Conservation (phyloP, 345 rosid genomes). For the Alliaria petiolata region DNA sequence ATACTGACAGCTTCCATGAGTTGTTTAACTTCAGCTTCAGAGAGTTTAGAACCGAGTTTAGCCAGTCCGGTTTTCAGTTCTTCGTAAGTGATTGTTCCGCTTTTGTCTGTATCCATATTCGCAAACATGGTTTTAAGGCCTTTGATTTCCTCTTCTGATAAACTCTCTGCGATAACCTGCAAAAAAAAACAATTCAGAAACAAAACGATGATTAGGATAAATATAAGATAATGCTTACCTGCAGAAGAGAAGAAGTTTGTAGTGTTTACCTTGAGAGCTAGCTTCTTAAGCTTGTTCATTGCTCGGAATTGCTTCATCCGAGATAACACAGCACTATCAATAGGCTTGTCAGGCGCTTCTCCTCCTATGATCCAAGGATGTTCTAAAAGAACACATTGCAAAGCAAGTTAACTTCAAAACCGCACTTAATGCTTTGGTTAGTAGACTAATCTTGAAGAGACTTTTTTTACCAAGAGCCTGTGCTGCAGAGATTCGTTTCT, state of each 20-base stretch:
- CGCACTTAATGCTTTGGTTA: not conserved
- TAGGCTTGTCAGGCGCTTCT: slow-evolving; percentile 78
- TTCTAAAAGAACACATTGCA: slow-evolving; percentile 10
- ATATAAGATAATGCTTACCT: not conserved
- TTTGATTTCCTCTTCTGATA: slow-evolving; percentile 71
- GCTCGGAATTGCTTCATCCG: slow-evolving; percentile 94
- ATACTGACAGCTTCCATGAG: slow-evolving; percentile 82
- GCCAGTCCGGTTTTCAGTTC: slow-evolving; percentile 67
- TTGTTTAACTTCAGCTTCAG: slow-evolving; percentile 77
- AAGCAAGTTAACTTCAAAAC: not conserved
- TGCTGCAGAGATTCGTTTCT: slow-evolving; percentile 63
- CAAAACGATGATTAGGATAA: too few species aligned
- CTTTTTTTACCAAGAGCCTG: slow-evolving; percentile 77
- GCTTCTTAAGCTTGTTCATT: slow-evolving; percentile 88
- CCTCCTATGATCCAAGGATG: slow-evolving; percentile 47
- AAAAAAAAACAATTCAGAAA: not conserved
- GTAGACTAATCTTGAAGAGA: not conserved
- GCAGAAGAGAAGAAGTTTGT: not conserved
- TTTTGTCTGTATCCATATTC: slow-evolving; percentile 77
- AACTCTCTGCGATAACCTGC: slow-evolving; percentile 81
- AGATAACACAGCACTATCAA: slow-evolving; percentile 82
- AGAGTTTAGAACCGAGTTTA: too few species aligned
- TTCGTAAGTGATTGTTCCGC: slow-evolving; percentile 80
- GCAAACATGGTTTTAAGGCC: slow-evolving; percentile 73
- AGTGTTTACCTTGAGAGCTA: slow-evolving; percentile 67